Percentiles rank a stretch among this genome's conserved stretches.
These are phyloP conservation scores for Aspergillus panamensis DNA, from an alignment of 495 filamentous ascomycete species.

Conservation along the genomic window DNA sequence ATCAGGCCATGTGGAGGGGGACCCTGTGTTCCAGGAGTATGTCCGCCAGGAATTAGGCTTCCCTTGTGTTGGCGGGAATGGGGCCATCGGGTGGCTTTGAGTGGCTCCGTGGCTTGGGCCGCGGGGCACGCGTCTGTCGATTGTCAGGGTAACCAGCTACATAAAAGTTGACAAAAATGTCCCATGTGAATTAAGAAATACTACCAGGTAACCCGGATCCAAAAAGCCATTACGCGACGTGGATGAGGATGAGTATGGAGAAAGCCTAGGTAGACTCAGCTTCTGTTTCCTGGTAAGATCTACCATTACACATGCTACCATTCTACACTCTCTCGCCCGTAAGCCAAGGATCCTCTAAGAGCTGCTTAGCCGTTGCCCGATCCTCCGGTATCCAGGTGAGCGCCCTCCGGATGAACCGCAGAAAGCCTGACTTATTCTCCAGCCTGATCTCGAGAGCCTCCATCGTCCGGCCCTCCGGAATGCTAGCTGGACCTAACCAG, in stretches of 20 bases:
- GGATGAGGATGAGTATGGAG: no score
- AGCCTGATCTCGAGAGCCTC: conserved; percentile 25
- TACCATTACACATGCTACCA: no score
- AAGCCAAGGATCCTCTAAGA: conserved; percentile 36
- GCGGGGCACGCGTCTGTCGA: no score
- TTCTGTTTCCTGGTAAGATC: no score
- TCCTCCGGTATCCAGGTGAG: conserved; percentile 37
- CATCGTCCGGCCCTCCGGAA: conserved; percentile 25
- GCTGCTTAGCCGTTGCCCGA: conserved; percentile 37
- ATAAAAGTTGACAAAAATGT: no score
- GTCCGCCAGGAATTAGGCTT: conserved; percentile 6
- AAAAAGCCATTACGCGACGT: no score
- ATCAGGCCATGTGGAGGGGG: background rate
- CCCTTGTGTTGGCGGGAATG: conserved; percentile 9
- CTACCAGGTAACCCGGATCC: no score
- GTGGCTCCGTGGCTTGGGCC: no score
- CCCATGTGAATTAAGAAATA: no score
- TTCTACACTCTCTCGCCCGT: conserved; percentile 1
- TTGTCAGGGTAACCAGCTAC: no score
- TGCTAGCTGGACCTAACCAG: conserved; percentile 28
- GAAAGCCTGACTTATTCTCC: conserved; percentile 32
- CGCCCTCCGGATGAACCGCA: conserved; percentile 32
- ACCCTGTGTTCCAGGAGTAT: background rate
- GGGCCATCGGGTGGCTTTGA: conserved; percentile 4
- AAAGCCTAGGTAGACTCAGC: no score